Conservation (phyloP, 306 rosid species). For the Begonia loranthoides region DNA sequence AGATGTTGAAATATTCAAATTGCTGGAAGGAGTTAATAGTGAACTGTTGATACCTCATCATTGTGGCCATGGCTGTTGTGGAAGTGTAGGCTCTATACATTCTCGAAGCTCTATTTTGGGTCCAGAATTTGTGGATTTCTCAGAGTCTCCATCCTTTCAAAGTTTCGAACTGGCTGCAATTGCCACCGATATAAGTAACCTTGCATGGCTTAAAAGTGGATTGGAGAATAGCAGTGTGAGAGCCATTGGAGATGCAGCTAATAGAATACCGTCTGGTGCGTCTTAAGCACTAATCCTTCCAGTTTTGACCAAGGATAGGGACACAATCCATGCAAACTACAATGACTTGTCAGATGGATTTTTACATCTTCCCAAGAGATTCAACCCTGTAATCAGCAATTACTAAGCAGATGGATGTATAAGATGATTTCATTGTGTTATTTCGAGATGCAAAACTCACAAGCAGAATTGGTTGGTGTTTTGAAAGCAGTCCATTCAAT, state of each 20-base stretch:
- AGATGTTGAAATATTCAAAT: constrained; percentile 39
- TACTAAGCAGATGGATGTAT: not conserved
- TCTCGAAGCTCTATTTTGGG: constrained; percentile 53
- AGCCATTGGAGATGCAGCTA: constrained; percentile 46
- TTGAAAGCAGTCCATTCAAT: too few relatives aligned
- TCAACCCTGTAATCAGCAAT: too few relatives aligned
- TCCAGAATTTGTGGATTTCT: constrained; percentile 72
- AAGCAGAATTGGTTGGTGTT: too few relatives aligned
- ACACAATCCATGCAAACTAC: constrained; percentile 3
- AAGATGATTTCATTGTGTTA: not conserved
- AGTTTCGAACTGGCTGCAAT: constrained; percentile 86
- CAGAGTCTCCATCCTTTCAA: constrained; percentile 59
- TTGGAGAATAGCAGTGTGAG: constrained; percentile 66
- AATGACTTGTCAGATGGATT: not conserved
- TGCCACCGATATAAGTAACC: constrained; percentile 79
- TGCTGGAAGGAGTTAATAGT: constrained; percentile 37
- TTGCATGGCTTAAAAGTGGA: constrained; percentile 95
- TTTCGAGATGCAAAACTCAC: too few relatives aligned
- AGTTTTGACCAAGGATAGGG: constrained; percentile 12
- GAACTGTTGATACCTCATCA: constrained; percentile 42
- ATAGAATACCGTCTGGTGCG: constrained; percentile 20
- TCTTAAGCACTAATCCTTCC: constrained; percentile 17
- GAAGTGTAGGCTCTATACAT: constrained; percentile 16
- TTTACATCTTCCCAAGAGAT: too few relatives aligned
- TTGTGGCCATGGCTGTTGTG: constrained; percentile 80